Conservation (phyloP, 192 early-diverging fungal species). For the Globomyces pollinis-pini region DNA sequence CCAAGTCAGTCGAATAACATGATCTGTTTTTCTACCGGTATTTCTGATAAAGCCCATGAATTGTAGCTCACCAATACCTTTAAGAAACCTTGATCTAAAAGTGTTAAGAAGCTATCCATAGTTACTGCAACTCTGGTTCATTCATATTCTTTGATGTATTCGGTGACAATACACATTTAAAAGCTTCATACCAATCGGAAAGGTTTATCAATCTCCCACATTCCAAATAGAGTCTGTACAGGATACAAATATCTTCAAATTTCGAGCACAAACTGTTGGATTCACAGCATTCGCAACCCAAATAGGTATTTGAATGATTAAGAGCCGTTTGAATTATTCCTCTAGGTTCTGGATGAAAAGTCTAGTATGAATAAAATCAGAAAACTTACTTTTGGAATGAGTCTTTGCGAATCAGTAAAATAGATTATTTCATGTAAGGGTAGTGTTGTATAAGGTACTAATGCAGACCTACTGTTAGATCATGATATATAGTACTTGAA, state of each 20-base stretch:
- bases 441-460: slow-evolving; percentile 51
- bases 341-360: slow-evolving; percentile 69
- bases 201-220: slow-evolving; percentile 92
- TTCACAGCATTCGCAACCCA: slow-evolving; percentile 75
- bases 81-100: slow-evolving; percentile 72
- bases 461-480: slow-evolving; percentile 13
- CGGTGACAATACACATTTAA: slow-evolving; percentile 62
- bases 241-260: slow-evolving; percentile 72
- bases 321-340: slow-evolving; percentile 79
- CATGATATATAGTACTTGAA: neutral
- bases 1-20: slow-evolving; percentile 78
- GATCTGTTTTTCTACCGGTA: slow-evolving; percentile 87
- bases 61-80: slow-evolving; percentile 76
- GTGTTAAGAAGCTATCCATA: no score
- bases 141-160: slow-evolving; percentile 40
- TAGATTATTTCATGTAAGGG: slow-evolving; percentile 60
- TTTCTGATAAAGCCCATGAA: slow-evolving; percentile 84
- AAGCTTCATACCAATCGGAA: slow-evolving; percentile 84
- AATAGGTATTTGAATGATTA: slow-evolving; percentile 65
- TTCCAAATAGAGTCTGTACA: slow-evolving; percentile 85
- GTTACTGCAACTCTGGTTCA: slow-evolving; percentile 49
- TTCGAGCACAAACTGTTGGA: slow-evolving; percentile 30
- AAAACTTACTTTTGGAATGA: slow-evolving; percentile 65
- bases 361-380: slow-evolving; percentile 4
- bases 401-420: slow-evolving; percentile 66